Evolutionary conservation across 352 stramenopile species (phyloP).

Genomic region (Halophytophthora polymorphica): DNA sequence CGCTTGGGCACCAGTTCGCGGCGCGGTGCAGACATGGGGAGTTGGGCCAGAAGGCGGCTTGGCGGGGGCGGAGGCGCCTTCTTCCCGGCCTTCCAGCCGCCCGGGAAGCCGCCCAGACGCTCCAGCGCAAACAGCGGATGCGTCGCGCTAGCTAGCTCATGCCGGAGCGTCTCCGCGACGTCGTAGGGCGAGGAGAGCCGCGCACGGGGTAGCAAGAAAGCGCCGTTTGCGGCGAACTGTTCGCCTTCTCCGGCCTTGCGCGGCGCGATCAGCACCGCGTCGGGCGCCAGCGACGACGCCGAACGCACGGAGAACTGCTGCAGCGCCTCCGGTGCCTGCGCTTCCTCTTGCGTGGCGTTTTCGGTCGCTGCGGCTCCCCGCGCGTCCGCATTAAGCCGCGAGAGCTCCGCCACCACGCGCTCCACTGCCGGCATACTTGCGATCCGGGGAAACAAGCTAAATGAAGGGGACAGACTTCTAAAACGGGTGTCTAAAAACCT

Average conservation of each 20-base stretch:
- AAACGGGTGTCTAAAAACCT: constrained; percentile 1
- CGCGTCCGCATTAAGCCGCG: constrained; percentile 24
- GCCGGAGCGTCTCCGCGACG: constrained; percentile 15
- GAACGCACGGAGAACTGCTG: constrained; percentile 46
- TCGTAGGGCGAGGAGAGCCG: constrained; percentile 31
- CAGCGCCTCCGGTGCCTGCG: constrained; percentile 18
- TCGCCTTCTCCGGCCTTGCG: constrained; percentile 1
- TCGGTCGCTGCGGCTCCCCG: background rate
- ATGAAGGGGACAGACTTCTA: background rate
- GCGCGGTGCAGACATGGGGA: constrained; percentile 57
- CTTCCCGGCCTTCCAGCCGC: constrained; percentile 14
- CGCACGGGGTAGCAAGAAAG: constrained; percentile 46
- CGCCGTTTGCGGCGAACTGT: background rate
- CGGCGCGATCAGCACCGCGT: constrained; percentile 46
- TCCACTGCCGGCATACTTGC: constrained; percentile 29
- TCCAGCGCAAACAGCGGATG: constrained; percentile 41
- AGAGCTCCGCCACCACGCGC: constrained; percentile 36
- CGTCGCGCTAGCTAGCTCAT: constrained; percentile 26
- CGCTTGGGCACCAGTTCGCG: constrained; percentile 53
- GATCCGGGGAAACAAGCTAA: background rate
- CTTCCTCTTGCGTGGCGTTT: constrained; percentile 5
- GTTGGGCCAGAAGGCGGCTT: constrained; percentile 67
- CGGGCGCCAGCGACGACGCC: constrained; percentile 38
- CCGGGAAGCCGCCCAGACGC: constrained; percentile 34
- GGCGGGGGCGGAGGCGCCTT: constrained; percentile 14